Conservation (phyloP, 2,329 filamentous ascomycete species). For the Botrytis porri region DNA sequence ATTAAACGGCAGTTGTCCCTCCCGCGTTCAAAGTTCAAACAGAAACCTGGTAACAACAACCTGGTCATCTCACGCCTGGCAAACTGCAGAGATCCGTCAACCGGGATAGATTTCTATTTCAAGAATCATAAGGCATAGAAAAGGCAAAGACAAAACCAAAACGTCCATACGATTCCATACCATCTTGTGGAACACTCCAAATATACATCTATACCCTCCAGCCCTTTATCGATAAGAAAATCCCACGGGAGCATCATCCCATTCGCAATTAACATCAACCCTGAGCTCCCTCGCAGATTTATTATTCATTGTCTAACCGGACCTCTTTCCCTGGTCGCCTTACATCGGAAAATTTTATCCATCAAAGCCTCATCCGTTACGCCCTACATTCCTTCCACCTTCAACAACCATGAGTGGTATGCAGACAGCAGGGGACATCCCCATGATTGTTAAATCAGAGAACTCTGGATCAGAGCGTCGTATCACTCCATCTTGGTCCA, state of each 20-base stretch:
- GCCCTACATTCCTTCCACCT: background rate
- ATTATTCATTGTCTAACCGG: constrained; percentile 3
- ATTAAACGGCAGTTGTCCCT: background rate
- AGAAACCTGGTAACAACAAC: background rate
- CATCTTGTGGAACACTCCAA: background rate
- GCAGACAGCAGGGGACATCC: constrained; percentile 55
- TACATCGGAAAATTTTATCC: constrained; percentile 10
- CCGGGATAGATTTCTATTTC: constrained; percentile 3
- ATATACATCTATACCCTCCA: background rate
- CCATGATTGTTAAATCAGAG: constrained; percentile 71
- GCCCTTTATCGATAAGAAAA: constrained; percentile 1
- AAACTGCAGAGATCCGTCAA: constrained; percentile 1
- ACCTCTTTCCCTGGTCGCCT: background rate
- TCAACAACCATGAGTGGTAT: constrained; percentile 15
- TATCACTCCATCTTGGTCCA: constrained; percentile 87
- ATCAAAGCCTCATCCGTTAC: constrained; percentile 14
- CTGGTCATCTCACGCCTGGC: background rate
- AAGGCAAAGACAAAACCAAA: background rate
- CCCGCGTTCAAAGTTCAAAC: background rate
- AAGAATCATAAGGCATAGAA: background rate
- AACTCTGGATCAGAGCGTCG: constrained; percentile 83
- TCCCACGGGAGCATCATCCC: background rate
- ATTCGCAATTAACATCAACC: background rate
- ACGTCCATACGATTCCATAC: background rate
- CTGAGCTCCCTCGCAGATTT: background rate